Conservation (phyloP, 805 yeast genomes). For the Saccharomyces kudriavzevii region DNA sequence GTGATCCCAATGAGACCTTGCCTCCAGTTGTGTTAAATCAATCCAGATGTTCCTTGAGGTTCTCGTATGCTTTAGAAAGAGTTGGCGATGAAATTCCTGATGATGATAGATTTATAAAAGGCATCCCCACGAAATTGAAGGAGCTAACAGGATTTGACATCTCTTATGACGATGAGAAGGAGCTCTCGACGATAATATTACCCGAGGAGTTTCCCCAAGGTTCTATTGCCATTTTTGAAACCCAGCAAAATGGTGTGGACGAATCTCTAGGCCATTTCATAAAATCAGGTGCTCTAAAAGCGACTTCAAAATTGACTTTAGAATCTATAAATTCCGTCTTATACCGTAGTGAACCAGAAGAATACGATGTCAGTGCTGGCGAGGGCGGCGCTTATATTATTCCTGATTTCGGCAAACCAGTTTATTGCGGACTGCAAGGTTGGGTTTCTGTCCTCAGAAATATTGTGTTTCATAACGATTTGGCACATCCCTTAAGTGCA, state of each 20-base stretch:
- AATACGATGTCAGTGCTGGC: slow-evolving; percentile 70
- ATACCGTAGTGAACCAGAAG: slow-evolving; percentile 80
- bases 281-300: slow-evolving; percentile 70
- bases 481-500: slow-evolving; percentile 76
- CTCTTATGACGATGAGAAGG: slow-evolving; percentile 34
- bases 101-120: slow-evolving; percentile 39
- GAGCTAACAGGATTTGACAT: slow-evolving; percentile 45
- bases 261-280: slow-evolving; percentile 54
- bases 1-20: slow-evolving; percentile 42
- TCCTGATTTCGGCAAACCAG: slow-evolving; percentile 66
- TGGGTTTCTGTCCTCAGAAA: slow-evolving; percentile 66
- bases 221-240: slow-evolving; percentile 75
- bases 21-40: slow-evolving; percentile 55
- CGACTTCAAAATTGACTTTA: slow-evolving; percentile 52
- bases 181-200: slow-evolving; percentile 46
- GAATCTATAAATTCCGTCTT: slow-evolving; percentile 68
- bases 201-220: slow-evolving; percentile 77
- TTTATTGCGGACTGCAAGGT: slow-evolving; percentile 89
- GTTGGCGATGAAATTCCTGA: slow-evolving; percentile 41
- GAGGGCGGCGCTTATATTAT: slow-evolving; percentile 62
- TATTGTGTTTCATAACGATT: slow-evolving; percentile 59
- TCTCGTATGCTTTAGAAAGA: slow-evolving; percentile 49
- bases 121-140: slow-evolving; percentile 58
- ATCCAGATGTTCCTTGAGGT: slow-evolving; percentile 47
- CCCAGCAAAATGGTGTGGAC: slow-evolving; percentile 61